phyloP scores from a whole-genome alignment of 2,329 filamentous ascomycete genomes.

The Blumeria hordei region DNA sequence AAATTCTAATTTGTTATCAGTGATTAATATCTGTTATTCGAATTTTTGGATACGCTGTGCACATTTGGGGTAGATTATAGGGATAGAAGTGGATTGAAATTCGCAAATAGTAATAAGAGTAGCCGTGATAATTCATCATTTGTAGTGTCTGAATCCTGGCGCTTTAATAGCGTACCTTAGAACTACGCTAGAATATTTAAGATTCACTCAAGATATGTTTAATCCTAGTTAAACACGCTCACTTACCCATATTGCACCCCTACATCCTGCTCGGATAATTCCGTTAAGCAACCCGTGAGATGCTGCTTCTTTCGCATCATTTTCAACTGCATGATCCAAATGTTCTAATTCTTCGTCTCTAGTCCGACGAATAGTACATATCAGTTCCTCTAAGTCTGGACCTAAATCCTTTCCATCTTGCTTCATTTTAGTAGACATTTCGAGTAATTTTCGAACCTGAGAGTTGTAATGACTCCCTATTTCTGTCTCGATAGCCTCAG shows the following conservation, averaged over 20 bases:
- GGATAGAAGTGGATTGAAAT: too few relatives aligned
- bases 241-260: slow-evolving; percentile 79
- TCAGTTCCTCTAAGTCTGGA: slow-evolving; percentile 47
- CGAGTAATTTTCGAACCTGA: slow-evolving; percentile 60
- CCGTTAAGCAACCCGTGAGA: slow-evolving; percentile 77
- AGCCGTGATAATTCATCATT: too few relatives aligned
- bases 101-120: too few relatives aligned
- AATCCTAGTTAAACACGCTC: slow-evolving; percentile 31
- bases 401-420: slow-evolving; percentile 57
- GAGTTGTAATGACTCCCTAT: slow-evolving; percentile 91
- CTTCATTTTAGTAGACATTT: slow-evolving; percentile 59
- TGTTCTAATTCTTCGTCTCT: slow-evolving; percentile 94
- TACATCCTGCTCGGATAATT: slow-evolving; percentile 71
- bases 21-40: too few relatives aligned
- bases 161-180: too few relatives aligned
- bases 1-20: too few relatives aligned
- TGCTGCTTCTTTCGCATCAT: slow-evolving; percentile 73
- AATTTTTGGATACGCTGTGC: too few relatives aligned
- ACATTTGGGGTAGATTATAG: too few relatives aligned
- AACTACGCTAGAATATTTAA: neutral
- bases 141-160: too few relatives aligned
- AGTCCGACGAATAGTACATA: slow-evolving; percentile 55
- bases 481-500: slow-evolving; percentile 93
- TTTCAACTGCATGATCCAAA: slow-evolving; percentile 78
- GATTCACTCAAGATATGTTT: neutral